Conservation (phyloP, 176 grass and related monocot species). For the Eragrostis nindensis region DNA sequence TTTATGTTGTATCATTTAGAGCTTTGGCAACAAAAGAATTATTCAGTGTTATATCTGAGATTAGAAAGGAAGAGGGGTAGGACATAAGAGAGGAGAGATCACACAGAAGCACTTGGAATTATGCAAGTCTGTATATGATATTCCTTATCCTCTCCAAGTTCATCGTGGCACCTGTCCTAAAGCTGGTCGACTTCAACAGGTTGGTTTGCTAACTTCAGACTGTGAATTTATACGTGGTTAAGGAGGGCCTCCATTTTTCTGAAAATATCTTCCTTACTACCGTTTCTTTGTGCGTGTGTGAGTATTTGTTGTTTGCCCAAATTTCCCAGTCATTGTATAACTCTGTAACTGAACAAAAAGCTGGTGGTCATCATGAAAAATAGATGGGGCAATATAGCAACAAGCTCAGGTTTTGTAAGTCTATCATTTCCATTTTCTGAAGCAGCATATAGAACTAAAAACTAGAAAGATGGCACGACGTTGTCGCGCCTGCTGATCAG, state of each 20-base stretch:
- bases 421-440: neutral
- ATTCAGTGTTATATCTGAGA: constrained; percentile 37
- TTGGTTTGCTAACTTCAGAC: constrained; percentile 24
- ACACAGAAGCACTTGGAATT: neutral
- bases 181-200: neutral
- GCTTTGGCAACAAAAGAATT: constrained; percentile 56
- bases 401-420: neutral
- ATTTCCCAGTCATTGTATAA: neutral
- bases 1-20: constrained; percentile 42
- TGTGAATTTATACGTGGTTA: neutral
- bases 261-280: neutral
- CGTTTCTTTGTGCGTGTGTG: neutral
- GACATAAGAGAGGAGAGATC: neutral
- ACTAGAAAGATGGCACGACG: too few species aligned
- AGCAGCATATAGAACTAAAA: neutral
- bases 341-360: constrained; percentile 1
- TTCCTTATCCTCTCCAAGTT: neutral
- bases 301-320: neutral
- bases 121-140: neutral
- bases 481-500: too few species aligned
- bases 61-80: constrained; percentile 32
- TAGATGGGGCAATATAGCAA: neutral
- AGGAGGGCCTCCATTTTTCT: neutral
- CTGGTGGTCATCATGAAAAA: neutral
- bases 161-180: neutral